These are phyloP conservation scores for Aeminium ludgeri DNA, from an alignment of 495 filamentous ascomycete genomes.

Conservation along the genomic window DNA sequence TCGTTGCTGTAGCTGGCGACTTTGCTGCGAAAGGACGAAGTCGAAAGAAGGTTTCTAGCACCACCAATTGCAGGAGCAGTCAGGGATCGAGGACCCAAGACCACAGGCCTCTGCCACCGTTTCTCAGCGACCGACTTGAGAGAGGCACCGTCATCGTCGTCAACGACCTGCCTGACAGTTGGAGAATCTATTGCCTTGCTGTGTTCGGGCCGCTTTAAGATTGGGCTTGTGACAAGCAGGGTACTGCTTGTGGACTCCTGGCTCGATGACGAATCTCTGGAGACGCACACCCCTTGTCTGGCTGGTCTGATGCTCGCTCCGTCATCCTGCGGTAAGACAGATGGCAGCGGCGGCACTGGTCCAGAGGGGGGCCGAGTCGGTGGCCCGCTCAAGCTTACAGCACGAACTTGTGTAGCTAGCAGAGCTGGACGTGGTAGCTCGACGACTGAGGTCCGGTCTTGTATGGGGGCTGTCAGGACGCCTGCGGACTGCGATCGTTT, in stretches of 20 bases:
- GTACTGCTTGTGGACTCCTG: constrained; percentile 16
- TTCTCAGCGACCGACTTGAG: constrained; percentile 4
- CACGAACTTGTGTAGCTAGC: constrained; percentile 11
- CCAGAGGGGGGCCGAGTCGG: constrained; percentile 8
- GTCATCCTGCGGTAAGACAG: background rate
- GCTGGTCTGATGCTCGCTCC: constrained; percentile 3
- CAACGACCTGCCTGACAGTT: constrained; percentile 4
- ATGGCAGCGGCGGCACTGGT: constrained; percentile 17
- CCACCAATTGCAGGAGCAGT: too few species aligned
- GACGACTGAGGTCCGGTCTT: background rate
- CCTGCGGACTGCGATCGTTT: constrained; percentile 8
- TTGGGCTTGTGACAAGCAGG: constrained; percentile 8
- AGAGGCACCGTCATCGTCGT: constrained; percentile 9
- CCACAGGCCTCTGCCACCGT: constrained; percentile 8
- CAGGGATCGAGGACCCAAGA: background rate
- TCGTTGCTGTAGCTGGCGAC: constrained; percentile 10
- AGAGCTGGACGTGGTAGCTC: too few species aligned
- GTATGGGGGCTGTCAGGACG: constrained; percentile 5
- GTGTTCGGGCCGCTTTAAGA: constrained; percentile 2
- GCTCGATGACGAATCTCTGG: constrained; percentile 10
- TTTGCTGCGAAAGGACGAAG: constrained; percentile 11
- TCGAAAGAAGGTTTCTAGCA: too few species aligned
- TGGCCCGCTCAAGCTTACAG: constrained; percentile 13
- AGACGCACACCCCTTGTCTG: constrained; percentile 5
- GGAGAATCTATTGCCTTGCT: constrained; percentile 3